A percentile compares a stretch with the other conserved stretches of the same genome.
phyloP scores from a whole-genome alignment of 495 filamentous ascomycete genomes.

The Massariosphaeria phaeospora region DNA sequence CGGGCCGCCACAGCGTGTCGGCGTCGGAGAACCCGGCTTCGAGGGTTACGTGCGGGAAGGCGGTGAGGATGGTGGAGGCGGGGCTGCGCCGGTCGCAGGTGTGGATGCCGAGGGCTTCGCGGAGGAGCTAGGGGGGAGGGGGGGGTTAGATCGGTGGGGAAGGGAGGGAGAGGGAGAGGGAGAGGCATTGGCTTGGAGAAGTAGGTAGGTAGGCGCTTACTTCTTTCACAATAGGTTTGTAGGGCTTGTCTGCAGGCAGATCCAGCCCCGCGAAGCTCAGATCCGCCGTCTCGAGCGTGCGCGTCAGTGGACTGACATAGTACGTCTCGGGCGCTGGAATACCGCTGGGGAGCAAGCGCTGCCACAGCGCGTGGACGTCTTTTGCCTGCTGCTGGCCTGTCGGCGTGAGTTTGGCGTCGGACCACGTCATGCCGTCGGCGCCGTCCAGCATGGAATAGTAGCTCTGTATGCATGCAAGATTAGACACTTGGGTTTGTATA shows the following conservation, averaged over 20 bases:
- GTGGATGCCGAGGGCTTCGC: constrained; percentile 69
- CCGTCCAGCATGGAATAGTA: constrained; percentile 40
- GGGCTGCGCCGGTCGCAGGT: constrained; percentile 70
- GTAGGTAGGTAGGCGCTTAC: no score
- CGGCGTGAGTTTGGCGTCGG: constrained; percentile 36
- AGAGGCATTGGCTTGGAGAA: no score
- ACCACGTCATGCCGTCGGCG: constrained; percentile 34
- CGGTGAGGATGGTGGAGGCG: constrained; percentile 51
- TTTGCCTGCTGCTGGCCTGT: constrained; percentile 33
- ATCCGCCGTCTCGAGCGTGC: constrained; percentile 38
- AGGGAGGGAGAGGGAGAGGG: no score
- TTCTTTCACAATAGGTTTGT: constrained; percentile 36
- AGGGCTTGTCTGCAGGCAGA: constrained; percentile 19
- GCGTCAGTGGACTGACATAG: constrained; percentile 35
- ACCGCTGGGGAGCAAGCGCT: constrained; percentile 22
- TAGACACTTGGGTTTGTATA: background rate
- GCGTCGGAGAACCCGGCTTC: constrained; percentile 55
- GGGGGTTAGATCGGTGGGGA: no score
- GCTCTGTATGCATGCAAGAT: constrained; percentile 2
- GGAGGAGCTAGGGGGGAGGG: constrained; percentile 46
- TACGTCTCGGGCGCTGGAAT: constrained; percentile 36
- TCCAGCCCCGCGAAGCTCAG: constrained; percentile 29
- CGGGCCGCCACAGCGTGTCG: constrained; percentile 37
- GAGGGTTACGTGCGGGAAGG: constrained; percentile 52
- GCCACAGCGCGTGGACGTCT: constrained; percentile 29